phyloP scores from a whole-genome alignment of 495 filamentous ascomycete species.

The Aspergillus incahuasiensis region DNA sequence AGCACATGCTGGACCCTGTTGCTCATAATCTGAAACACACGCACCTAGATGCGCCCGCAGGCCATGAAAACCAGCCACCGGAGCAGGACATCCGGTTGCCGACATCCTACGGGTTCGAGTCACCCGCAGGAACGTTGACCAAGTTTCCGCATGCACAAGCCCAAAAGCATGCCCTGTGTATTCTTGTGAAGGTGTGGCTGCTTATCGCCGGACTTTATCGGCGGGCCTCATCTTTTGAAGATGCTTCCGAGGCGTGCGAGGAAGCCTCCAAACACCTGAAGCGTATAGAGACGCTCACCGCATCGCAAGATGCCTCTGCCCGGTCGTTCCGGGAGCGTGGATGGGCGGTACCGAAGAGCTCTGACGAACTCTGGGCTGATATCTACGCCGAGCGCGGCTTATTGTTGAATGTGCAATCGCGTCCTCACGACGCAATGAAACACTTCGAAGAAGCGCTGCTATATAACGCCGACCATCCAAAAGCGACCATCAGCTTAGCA shows the following conservation, averaged over 20 bases:
- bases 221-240: slow-evolving; percentile 68
- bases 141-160: slow-evolving; percentile 36
- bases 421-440: slow-evolving; percentile 61
- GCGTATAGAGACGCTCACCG: slow-evolving; percentile 38
- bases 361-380: slow-evolving; percentile 78
- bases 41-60: slow-evolving; percentile 37
- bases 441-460: slow-evolving; percentile 77
- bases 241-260: slow-evolving; percentile 69
- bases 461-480: slow-evolving; percentile 68
- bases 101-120: slow-evolving; percentile 39
- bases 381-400: slow-evolving; percentile 71
- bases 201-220: slow-evolving; percentile 84
- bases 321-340: slow-evolving; percentile 53
- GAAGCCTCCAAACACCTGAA: slow-evolving; percentile 73
- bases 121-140: slow-evolving; percentile 35
- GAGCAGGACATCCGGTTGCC: slow-evolving; percentile 51
- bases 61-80: slow-evolving; percentile 46
- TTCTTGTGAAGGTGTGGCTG: slow-evolving; percentile 81
- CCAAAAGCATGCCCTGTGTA: slow-evolving; percentile 53
- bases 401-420: slow-evolving; percentile 56
- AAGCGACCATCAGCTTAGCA: slow-evolving; percentile 75
- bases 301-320: slow-evolving; percentile 46
- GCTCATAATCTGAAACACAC: slow-evolving; percentile 46
- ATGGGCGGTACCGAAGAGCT: slow-evolving; percentile 70
- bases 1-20: slow-evolving; percentile 44